Conservation (phyloP, 2,329 filamentous ascomycete species). For the Exophiala viscosa region DNA sequence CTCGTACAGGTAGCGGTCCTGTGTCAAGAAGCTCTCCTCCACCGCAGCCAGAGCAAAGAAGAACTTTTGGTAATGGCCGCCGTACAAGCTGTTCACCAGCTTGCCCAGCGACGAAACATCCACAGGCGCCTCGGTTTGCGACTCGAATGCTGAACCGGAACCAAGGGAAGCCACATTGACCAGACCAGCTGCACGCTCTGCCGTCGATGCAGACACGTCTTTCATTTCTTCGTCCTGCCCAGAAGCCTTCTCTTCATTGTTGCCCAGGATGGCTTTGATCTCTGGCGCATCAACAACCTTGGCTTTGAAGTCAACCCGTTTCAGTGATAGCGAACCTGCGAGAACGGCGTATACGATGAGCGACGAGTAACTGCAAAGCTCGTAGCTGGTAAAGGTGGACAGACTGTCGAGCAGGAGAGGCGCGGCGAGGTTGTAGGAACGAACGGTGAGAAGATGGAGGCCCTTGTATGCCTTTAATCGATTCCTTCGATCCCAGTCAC, state of each 20-base stretch:
- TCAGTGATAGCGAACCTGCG: constrained; percentile 87
- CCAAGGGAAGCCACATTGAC: constrained; percentile 88
- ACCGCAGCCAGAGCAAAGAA: constrained; percentile 85
- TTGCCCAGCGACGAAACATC: constrained; percentile 87
- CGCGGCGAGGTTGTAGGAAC: constrained; percentile 83
- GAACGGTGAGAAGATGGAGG: constrained; percentile 84
- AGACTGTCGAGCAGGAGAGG: constrained; percentile 93
- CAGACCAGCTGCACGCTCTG: constrained; percentile 58
- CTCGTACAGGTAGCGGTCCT: constrained; percentile 92
- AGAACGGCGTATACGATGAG: constrained; percentile 95
- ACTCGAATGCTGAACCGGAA: constrained; percentile 57
- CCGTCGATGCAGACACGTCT: constrained; percentile 54
- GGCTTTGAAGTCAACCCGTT: constrained; percentile 97
- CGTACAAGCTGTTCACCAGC: constrained; percentile 87
- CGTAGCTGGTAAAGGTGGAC: constrained; percentile 97
- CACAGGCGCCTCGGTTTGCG: constrained; percentile 71
- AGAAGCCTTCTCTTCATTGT: constrained; percentile 81
- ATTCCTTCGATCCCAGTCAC: constrained; percentile 98
- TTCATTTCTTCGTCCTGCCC: constrained; percentile 75
- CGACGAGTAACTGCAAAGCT: constrained; percentile 93
- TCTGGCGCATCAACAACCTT: constrained; percentile 98
- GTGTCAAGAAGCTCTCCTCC: constrained; percentile 88
- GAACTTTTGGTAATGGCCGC: constrained; percentile 88
- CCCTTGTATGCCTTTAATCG: constrained; percentile 98
- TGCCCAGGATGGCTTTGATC: constrained; percentile 93